These are phyloP conservation scores for Epichloe hybrida DNA, from an alignment of 2,329 filamentous ascomycete species.

Conservation along the genomic window DNA sequence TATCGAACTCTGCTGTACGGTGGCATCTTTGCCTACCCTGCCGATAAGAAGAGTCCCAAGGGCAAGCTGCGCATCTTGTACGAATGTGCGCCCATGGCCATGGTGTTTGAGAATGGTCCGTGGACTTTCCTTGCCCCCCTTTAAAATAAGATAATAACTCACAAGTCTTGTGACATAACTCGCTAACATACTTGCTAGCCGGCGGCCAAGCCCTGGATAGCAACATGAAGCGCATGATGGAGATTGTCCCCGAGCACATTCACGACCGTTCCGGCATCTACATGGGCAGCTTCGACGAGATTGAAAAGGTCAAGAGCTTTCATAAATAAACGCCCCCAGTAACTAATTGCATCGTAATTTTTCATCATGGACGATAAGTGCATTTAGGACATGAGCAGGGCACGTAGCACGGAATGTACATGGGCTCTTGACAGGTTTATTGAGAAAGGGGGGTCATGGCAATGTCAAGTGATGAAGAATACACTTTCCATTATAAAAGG, in stretches of 20 bases:
- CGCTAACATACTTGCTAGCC: constrained; percentile 37
- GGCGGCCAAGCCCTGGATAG: constrained; percentile 87
- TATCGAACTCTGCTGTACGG: constrained; percentile 93
- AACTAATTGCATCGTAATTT: not conserved
- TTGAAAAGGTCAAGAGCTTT: constrained; percentile 85
- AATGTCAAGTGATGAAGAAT: no score
- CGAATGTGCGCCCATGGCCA: constrained; percentile 93
- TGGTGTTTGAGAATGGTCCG: constrained; percentile 96
- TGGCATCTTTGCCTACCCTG: constrained; percentile 93
- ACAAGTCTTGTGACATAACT: not conserved
- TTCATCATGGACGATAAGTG: not conserved
- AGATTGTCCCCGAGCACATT: constrained; percentile 79
- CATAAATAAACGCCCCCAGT: constrained; percentile 31
- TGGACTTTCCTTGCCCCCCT: constrained; percentile 7
- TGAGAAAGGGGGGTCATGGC: not conserved
- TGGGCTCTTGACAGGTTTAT: not conserved
- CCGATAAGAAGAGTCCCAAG: constrained; percentile 97
- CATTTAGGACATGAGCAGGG: not conserved
- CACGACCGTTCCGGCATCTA: constrained; percentile 95
- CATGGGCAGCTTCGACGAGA: constrained; percentile 85
- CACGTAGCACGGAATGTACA: not conserved
- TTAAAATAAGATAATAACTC: no score
- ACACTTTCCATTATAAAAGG: no score
- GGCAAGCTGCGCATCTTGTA: constrained; percentile 95
- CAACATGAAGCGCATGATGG: constrained; percentile 81